These are phyloP conservation scores for Adansonia gregorii DNA, from an alignment of 441 rosid species.

Conservation along the genomic window DNA sequence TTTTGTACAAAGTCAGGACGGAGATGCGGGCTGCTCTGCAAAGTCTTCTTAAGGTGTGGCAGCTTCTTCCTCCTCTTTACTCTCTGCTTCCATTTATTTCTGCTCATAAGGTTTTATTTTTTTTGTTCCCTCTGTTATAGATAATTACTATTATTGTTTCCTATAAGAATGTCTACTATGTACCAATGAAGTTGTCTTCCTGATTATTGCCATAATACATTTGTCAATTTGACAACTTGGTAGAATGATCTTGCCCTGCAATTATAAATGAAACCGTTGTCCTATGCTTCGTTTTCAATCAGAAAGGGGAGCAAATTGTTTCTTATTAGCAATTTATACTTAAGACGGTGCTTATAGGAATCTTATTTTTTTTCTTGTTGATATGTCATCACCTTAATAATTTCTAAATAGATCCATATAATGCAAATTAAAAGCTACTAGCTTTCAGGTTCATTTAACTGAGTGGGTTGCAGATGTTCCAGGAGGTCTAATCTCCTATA, in stretches of 20 bases:
- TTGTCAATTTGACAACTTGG: neutral
- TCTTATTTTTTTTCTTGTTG: neutral
- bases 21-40: slow-evolving; percentile 81
- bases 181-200: neutral
- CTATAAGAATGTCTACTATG: neutral
- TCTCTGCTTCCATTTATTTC: neutral
- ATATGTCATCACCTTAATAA: neutral
- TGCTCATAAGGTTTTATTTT: neutral
- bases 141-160: neutral
- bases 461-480: slow-evolving; percentile 8
- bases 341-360: neutral
- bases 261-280: neutral
- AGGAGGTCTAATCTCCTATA: neutral
- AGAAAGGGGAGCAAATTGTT: neutral
- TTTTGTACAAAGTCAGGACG: slow-evolving; percentile 66
- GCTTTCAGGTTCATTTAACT: neutral
- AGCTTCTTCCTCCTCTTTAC: slow-evolving; percentile 14
- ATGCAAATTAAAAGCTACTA: neutral
- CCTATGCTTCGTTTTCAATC: neutral
- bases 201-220: neutral
- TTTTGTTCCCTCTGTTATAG: neutral
- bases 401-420: neutral
- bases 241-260: neutral
- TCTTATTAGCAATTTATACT: neutral
- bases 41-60: slow-evolving; percentile 74